phyloP scores from a whole-genome alignment of 164 flowering plant species.

The Magnolia kwangsiensis region DNA sequence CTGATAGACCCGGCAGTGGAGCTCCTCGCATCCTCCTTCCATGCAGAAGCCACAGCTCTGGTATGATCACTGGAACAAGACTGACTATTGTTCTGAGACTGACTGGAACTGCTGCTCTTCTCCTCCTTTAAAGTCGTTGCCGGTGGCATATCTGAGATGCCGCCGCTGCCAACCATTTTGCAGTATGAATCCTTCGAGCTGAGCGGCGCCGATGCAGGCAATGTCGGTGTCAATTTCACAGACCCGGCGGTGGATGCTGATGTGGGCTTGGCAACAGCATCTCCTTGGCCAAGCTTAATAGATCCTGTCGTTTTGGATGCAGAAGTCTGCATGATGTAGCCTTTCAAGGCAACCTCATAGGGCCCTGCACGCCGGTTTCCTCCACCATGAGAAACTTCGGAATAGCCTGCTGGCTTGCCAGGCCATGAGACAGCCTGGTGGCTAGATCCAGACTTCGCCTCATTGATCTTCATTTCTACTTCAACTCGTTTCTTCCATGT shows the following conservation, averaged over 20 bases:
- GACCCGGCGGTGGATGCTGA: constrained; percentile 41
- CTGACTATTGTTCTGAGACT: constrained; percentile 78
- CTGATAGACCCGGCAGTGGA: constrained; percentile 58
- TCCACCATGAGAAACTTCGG: constrained; percentile 56
- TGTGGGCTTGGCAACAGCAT: constrained; percentile 40
- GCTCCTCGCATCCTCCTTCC: constrained; percentile 74
- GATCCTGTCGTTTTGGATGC: constrained; percentile 42
- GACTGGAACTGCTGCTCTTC: constrained; percentile 74
- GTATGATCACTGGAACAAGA: constrained; percentile 72
- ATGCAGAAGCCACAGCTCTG: constrained; percentile 40
- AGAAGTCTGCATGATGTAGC: constrained; percentile 48
- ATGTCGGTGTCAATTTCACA: constrained; percentile 33
- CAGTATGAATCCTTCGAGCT: constrained; percentile 31
- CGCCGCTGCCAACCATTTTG: constrained; percentile 17
- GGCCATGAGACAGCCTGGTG: constrained; percentile 65
- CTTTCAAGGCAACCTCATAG: constrained; percentile 51
- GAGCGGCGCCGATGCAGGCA: constrained; percentile 30
- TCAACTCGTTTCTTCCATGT: constrained; percentile 99
- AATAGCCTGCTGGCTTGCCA: constrained; percentile 34
- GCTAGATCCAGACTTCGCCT: constrained; percentile 67
- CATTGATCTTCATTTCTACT: constrained; percentile 76
- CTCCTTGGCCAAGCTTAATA: constrained; percentile 43
- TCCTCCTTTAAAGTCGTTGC: constrained; percentile 40
- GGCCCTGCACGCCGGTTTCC: constrained; percentile 52
- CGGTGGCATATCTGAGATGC: constrained; percentile 29